These are phyloP conservation scores for Ceratocystis smalleyi DNA, from an alignment of 2,329 filamentous ascomycete genomes.

Conservation along the genomic window DNA sequence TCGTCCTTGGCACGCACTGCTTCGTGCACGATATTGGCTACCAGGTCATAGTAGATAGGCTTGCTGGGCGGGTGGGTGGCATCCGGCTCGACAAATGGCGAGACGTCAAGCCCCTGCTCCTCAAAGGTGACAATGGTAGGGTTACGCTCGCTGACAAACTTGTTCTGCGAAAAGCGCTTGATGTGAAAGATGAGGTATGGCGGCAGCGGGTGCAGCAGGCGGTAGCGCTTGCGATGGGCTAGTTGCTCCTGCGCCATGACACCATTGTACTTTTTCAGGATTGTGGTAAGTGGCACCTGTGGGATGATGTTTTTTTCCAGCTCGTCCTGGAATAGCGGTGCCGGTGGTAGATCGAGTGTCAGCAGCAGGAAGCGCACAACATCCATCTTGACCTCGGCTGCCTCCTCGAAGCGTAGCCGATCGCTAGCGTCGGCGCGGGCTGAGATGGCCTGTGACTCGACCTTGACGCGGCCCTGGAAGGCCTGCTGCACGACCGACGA, in stretches of 20 bases:
- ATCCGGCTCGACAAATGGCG: slow-evolving; percentile 81
- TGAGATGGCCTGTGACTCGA: slow-evolving; percentile 87
- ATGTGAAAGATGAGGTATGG: slow-evolving; percentile 88
- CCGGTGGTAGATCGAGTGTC: slow-evolving; percentile 79
- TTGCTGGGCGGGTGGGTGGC: slow-evolving; percentile 54
- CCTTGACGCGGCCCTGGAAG: slow-evolving; percentile 82
- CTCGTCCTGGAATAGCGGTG: slow-evolving; percentile 91
- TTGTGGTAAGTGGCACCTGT: slow-evolving; percentile 65
- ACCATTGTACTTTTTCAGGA: slow-evolving; percentile 89
- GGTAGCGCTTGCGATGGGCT: slow-evolving; percentile 75
- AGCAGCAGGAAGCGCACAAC: slow-evolving; percentile 74
- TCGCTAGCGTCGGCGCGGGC: slow-evolving; percentile 78
- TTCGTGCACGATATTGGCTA: slow-evolving; percentile 86
- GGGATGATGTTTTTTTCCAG: slow-evolving; percentile 93
- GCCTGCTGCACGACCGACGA: slow-evolving; percentile 79
- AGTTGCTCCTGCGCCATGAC: slow-evolving; percentile 73
- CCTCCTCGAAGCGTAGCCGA: slow-evolving; percentile 82
- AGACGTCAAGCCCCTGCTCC: slow-evolving; percentile 65
- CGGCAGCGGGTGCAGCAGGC: slow-evolving; percentile 76
- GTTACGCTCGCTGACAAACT: slow-evolving; percentile 90
- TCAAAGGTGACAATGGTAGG: slow-evolving; percentile 97
- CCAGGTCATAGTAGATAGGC: slow-evolving; percentile 86
- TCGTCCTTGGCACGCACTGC: slow-evolving; percentile 63
- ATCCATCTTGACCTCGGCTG: slow-evolving; percentile 62
- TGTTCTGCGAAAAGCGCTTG: slow-evolving; percentile 93